Conservation (phyloP, 805 yeast genomes). For the Grigorovia yakushimaensis region DNA sequence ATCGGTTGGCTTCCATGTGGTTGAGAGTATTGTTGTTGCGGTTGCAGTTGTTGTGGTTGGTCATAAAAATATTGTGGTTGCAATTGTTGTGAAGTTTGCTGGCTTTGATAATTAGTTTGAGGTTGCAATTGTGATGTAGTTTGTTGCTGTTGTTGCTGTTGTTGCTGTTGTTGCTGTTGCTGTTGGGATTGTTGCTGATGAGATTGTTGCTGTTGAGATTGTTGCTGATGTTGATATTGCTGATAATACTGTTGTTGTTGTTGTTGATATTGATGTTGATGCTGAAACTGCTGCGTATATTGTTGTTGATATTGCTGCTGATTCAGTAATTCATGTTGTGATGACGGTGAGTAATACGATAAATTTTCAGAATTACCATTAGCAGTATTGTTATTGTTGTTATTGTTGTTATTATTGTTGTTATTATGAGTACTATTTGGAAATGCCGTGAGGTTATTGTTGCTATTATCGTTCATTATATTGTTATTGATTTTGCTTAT, state of each 20-base stretch:
- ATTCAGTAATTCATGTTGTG: not conserved
- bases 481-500: not conserved
- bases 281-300: no score
- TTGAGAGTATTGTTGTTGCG: not conserved
- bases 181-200: not conserved
- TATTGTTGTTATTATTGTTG: not conserved
- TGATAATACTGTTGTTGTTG: not conserved
- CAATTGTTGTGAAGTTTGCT: not conserved
- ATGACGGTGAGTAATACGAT: not conserved
- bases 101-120: not conserved
- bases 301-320: not conserved
- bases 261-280: not conserved
- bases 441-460: not conserved
- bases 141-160: not conserved
- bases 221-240: not conserved
- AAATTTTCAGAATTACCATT: not conserved
- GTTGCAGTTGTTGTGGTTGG: not conserved
- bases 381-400: not conserved
- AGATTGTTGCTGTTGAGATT: not conserved
- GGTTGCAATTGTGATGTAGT: not conserved
- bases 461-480: not conserved
- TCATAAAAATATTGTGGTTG: not conserved
- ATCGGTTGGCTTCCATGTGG: not conserved
- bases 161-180: conserved; percentile 1
- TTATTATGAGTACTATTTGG: not conserved